Evolutionary conservation across 352 stramenopile genomes (phyloP).

Genomic region (Globisporangium parvum): DNA sequence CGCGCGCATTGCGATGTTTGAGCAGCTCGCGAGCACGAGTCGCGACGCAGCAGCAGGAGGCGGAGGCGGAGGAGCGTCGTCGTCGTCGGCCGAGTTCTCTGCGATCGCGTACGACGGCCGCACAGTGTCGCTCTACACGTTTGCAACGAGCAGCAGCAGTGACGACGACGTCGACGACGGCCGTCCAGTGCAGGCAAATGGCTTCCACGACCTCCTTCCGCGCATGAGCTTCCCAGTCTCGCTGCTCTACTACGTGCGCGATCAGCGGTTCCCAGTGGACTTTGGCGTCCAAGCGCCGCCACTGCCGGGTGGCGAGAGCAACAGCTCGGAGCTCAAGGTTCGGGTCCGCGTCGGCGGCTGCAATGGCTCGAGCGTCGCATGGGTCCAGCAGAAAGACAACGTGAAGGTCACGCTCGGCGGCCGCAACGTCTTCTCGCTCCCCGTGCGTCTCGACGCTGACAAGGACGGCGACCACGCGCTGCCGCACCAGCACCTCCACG

Average conservation of each 20-base stretch:
- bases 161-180: conserved; percentile 8
- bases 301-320: conserved; percentile 5
- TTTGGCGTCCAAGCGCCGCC: conserved; percentile 25
- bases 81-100: conserved; percentile 42
- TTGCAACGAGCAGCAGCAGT: conserved; percentile 14
- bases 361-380: conserved; percentile 38
- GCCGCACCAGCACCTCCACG: conserved; percentile 28
- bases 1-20: conserved; percentile 43
- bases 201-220: conserved; percentile 13
- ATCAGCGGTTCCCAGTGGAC: conserved; percentile 69
- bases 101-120: conserved; percentile 47
- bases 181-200: background rate
- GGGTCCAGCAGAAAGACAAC: conserved; percentile 54
- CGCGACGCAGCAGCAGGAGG: background rate
- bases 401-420: conserved; percentile 54
- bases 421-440: conserved; percentile 62
- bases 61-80: no score
- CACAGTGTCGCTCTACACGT: conserved; percentile 57
- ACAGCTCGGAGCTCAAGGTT: conserved; percentile 26
- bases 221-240: conserved; percentile 68
- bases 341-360: conserved; percentile 42
- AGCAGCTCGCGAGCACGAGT: conserved; percentile 30
- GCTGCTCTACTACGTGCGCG: conserved; percentile 71
- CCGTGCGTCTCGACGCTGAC: conserved; percentile 30
- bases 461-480: conserved; percentile 16